These are phyloP conservation scores for Cryomyces minteri DNA, from an alignment of 495 filamentous ascomycete genomes.

Conservation along the genomic window DNA sequence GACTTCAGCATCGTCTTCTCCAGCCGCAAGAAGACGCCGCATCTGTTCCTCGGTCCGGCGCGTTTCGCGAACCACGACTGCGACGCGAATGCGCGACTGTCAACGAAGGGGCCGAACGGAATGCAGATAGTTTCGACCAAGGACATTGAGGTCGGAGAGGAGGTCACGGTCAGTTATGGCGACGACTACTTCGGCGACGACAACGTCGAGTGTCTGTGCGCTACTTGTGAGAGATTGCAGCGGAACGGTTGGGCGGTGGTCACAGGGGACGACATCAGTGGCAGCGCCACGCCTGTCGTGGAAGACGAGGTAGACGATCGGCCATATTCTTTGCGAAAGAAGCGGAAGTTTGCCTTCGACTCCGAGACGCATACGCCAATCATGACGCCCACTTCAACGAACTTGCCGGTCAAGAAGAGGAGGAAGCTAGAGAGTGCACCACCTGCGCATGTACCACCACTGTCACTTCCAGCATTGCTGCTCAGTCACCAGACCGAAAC, in stretches of 20 bases:
- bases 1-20: constrained; percentile 97
- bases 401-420: too few species aligned
- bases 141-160: constrained; percentile 72
- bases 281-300: too few species aligned
- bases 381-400: too few species aligned
- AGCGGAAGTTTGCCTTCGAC: neutral
- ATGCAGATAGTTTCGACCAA: constrained; percentile 71
- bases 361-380: neutral
- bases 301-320: neutral
- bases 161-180: constrained; percentile 90
- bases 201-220: constrained; percentile 89
- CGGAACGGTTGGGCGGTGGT: constrained; percentile 19
- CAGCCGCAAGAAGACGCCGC: constrained; percentile 70
- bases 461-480: too few species aligned
- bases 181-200: constrained; percentile 91
- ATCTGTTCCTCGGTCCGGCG: constrained; percentile 83
- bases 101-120: constrained; percentile 62
- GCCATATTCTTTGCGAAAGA: neutral
- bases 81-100: constrained; percentile 72
- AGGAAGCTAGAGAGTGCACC: too few species aligned
- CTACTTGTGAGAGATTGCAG: constrained; percentile 58
- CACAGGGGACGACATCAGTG: too few species aligned
- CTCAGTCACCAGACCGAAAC: too few species aligned
- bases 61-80: constrained; percentile 97
- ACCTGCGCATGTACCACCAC: too few species aligned